Base-by-base conservation (phyloP, 345 rosid species). In the Luvunga scandens region DNA sequence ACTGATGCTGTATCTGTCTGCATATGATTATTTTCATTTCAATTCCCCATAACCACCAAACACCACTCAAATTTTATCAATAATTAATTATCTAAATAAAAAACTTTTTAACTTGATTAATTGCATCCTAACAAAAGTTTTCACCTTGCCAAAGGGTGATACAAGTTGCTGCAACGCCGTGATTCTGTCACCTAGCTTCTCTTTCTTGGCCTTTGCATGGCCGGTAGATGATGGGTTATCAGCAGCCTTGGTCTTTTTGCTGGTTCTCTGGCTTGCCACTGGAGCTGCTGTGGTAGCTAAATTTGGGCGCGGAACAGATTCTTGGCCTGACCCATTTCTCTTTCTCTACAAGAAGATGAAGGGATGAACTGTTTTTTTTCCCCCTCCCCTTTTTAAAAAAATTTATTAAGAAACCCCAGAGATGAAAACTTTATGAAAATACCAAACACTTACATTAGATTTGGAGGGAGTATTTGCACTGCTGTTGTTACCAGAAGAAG, bases 1-100 rank as follows among this genome's bases (percentile, higher is more conserved):
- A 95, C 99, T 4, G 98, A 90, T 31, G 99, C 94, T 45, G 97
- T 90, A 84, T 92, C 99, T n/a, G 97, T 95, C 99, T 93, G 93
- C 82, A 78, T 18, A 53, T 62, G 19, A 45, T 45, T 45, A 45
- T 45, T 45, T 45, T 42, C 30, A 60, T 71, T 75, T 64, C 81
- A 83, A 65, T 39, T 62, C 50, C 66, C 77, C 38, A 76, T 3
- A 28, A 31, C 24, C 65, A 21, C 38, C 33, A 8, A 19, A 55
- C 75, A 9, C 75, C 39, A 55, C 16, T 30, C 56, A 7, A 53
- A 53, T 4, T 53, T 53, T 53, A 45, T 53, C 69, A 62, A 30
- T 65, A 62, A 2, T 65, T 19, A 31, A 39, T 5, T 14, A 34
- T 22, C 24, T 5, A 67, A 8, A 38, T 0, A n/a, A 5, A 14